phyloP scores from a whole-genome alignment of 148 eudicot genomes.

The Beta vulgaris region DNA sequence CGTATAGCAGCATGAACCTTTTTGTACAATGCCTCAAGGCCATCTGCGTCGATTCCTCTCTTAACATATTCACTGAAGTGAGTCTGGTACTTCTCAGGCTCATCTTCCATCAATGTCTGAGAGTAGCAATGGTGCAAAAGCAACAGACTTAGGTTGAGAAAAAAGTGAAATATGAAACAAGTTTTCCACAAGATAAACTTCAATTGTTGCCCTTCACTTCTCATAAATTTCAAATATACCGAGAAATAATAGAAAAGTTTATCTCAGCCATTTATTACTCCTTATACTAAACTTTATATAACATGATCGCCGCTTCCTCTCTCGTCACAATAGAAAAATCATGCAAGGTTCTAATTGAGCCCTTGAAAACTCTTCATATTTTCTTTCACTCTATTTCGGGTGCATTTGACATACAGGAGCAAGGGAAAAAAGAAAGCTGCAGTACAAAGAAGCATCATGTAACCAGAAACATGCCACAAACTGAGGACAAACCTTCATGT shows the following conservation, averaged over 20 bases:
- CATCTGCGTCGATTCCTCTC: conserved; percentile 52
- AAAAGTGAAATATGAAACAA: neutral
- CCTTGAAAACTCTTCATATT: neutral
- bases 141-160: neutral
- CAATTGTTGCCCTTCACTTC: neutral
- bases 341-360: neutral
- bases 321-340: neutral
- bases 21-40: conserved; percentile 55
- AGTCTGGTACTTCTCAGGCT: conserved; percentile 68
- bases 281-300: neutral
- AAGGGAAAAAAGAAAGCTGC: neutral
- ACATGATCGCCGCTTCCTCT: neutral
- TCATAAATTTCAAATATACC: neutral
- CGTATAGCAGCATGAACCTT: conserved; percentile 68
- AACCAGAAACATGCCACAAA: neutral
- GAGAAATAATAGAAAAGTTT: neutral
- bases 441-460: neutral
- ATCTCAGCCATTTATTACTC: neutral
- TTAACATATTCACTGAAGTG: conserved; percentile 53
- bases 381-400: neutral
- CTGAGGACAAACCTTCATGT: conserved; percentile 45
- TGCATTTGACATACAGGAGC: neutral
- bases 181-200: neutral
- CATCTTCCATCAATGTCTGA: conserved; percentile 61
- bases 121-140: neutral